Percentiles rank a stretch among this genome's conserved stretches.
phyloP scores from a whole-genome alignment of 768 basidiomycete species.

The Gymnopilus junonius region DNA sequence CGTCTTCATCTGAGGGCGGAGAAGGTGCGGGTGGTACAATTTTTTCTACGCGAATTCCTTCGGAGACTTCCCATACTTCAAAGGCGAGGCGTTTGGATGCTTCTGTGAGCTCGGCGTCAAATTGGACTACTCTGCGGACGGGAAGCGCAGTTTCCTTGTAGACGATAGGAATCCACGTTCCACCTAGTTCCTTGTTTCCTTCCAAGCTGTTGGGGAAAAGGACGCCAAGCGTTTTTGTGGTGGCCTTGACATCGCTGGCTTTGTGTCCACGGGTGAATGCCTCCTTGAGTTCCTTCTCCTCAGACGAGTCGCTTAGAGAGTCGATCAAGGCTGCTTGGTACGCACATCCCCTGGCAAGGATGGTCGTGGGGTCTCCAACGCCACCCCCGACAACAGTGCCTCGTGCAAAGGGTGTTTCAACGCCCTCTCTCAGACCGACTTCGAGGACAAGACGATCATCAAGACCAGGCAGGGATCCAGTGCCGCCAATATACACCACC shows the following conservation, averaged over 20 bases:
- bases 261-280: constrained; percentile 51
- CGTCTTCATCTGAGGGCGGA: constrained; percentile 48
- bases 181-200: constrained; percentile 53
- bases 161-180: constrained; percentile 68
- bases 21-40: constrained; percentile 50
- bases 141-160: constrained; percentile 76
- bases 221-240: constrained; percentile 65
- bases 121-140: constrained; percentile 58
- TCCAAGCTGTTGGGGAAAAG: constrained; percentile 57
- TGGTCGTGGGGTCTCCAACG: constrained; percentile 76
- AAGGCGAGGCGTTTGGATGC: constrained; percentile 55
- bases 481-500: constrained; percentile 81
- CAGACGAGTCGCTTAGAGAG: constrained; percentile 47
- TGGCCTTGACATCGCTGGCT: constrained; percentile 47
- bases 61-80: constrained; percentile 81
- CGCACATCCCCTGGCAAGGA: constrained; percentile 78
- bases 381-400: constrained; percentile 76
- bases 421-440: constrained; percentile 61
- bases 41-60: constrained; percentile 67
- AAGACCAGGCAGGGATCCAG: constrained; percentile 74
- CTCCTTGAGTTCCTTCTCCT: constrained; percentile 51
- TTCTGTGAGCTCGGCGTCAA: constrained; percentile 57
- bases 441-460: constrained; percentile 55
- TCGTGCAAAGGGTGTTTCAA: constrained; percentile 67
- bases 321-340: constrained; percentile 71